Base-by-base conservation (phyloP, 345 rosid species). In the Euphorbia pulcherrima region DNA sequence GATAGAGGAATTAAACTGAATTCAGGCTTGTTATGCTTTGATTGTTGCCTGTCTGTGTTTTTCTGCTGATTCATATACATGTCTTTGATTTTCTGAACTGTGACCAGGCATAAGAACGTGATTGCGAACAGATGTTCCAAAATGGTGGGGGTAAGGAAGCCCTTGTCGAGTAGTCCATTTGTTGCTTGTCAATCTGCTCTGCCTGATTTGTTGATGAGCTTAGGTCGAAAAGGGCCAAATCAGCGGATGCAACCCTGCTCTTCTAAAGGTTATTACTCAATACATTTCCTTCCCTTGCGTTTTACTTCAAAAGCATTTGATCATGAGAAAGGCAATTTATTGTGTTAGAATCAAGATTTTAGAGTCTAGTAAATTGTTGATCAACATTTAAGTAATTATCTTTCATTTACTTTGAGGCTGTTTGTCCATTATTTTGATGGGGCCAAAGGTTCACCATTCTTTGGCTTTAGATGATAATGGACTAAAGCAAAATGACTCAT, bases 231-330 rank as follows among this genome's bases (percentile, higher is more conserved):
- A 17, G 60, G 60, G 18, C 59, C 56, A 51, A 16, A 29, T 57
- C 69, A 53, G 55, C 51, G 17, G 46, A n/a, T 59, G 4, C 65
- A 47, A 59, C 33, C 37, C n/a, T 54, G 27, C 21, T 65, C 66
- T 40, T 65, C 67, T 65, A 55, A 60, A 60, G 72, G 82, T 79
- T 5, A 29, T 17, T 27, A 50, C 24, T 50, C 20, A 21, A 12
- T 44, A 18, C 30, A 40, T 56, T 30, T 23, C 26, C 10, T 20
- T 62, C 10, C 11, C 48, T 58, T 16, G 6, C 61, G 54, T 48
- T 2, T n/a, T 56, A 9, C 14, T 41, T 62, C 14, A 18, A 40
- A 40, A 61, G 20, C 44, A 30, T 12, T 41, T 41, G 41, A 10
- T 6, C 28, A 6, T 23, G 0, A 44, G 16, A 14, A 23, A 13